Conservation (phyloP, 1,139 yeast genomes). For the Debaryomycetaceae sp. region DNA sequence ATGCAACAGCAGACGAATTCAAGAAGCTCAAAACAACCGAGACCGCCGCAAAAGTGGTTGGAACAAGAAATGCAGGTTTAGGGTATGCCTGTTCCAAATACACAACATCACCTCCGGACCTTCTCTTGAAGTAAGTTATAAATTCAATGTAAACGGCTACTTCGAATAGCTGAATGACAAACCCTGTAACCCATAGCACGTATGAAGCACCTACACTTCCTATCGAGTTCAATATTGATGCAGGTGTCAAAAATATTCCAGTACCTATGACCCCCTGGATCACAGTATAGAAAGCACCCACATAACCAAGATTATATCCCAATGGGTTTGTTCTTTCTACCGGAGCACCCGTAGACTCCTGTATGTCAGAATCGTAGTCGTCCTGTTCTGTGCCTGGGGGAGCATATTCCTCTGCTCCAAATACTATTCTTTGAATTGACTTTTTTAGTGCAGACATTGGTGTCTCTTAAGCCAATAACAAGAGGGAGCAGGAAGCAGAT, state of each 20-base stretch:
- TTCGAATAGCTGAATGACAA: slow-evolving; percentile 31
- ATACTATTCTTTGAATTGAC: too few species aligned
- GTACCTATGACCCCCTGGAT: slow-evolving; percentile 45
- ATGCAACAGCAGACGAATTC: slow-evolving; percentile 42
- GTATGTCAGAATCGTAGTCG: slow-evolving; percentile 4
- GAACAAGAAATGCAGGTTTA: slow-evolving; percentile 35
- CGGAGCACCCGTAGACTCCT: slow-evolving; percentile 31
- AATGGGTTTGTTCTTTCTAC: slow-evolving; percentile 35
- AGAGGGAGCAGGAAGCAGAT: too few species aligned
- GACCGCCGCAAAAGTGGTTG: slow-evolving; percentile 42
- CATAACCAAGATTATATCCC: slow-evolving; percentile 32
- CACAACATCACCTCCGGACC: slow-evolving; percentile 44
- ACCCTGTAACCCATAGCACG: slow-evolving; percentile 39
- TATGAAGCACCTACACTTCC: slow-evolving; percentile 44
- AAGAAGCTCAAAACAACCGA: slow-evolving; percentile 36
- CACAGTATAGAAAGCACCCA: slow-evolving; percentile 29
- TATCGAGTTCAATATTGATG: slow-evolving; percentile 18
- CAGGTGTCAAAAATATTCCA: slow-evolving; percentile 45
- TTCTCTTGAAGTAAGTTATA: slow-evolving; percentile 32
- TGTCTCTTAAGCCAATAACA: background rate
- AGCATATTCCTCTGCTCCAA: background rate
- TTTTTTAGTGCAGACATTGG: background rate
- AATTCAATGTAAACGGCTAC: slow-evolving; percentile 35
- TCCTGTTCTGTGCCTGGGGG: background rate
- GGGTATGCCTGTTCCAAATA: slow-evolving; percentile 44